Percentiles rank a stretch among this genome's conserved stretches.
phyloP scores from a whole-genome alignment of 1,284 basidiomycete species.

The Coniferiporia sulphurascens region DNA sequence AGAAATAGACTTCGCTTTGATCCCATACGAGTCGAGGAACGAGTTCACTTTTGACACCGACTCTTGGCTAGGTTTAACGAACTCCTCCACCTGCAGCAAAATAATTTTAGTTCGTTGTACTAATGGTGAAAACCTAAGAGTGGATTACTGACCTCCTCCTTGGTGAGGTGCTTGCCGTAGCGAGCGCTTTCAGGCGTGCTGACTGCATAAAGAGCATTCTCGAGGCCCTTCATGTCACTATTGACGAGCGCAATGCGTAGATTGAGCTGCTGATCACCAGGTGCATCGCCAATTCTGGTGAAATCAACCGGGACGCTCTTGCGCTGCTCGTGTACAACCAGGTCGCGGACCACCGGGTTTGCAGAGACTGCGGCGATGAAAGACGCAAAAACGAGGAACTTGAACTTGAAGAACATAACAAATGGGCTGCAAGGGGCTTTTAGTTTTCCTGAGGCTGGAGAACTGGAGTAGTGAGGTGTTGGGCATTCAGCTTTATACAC shows the following conservation, averaged over 20 bases:
- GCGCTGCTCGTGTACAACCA: conserved; percentile 25
- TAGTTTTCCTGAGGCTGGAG: too few relatives aligned
- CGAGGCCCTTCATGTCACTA: conserved; percentile 23
- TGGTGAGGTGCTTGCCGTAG: conserved; percentile 28
- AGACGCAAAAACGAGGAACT: conserved; percentile 6
- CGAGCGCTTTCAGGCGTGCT: conserved; percentile 26
- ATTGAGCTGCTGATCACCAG: conserved; percentile 22
- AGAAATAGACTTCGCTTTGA: conserved; percentile 14
- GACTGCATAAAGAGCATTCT: conserved; percentile 25
- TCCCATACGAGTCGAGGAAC: conserved; percentile 18
- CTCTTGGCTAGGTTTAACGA: conserved; percentile 21
- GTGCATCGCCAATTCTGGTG: conserved; percentile 21
- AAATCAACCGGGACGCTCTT: conserved; percentile 23
- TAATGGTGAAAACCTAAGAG: background rate
- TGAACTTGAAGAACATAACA: background rate
- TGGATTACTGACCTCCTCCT: conserved; percentile 23
- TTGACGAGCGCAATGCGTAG: conserved; percentile 25
- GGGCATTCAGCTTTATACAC: too few relatives aligned
- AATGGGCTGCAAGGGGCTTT: too few relatives aligned
- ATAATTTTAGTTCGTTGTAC: background rate
- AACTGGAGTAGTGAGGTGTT: too few relatives aligned
- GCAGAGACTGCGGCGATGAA: conserved; percentile 13
- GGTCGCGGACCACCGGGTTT: conserved; percentile 11
- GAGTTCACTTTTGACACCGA: conserved; percentile 19
- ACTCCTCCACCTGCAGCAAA: conserved; percentile 18